Evolutionary conservation across 305 asterid genomes (phyloP).

Genomic region (Vinca major): DNA sequence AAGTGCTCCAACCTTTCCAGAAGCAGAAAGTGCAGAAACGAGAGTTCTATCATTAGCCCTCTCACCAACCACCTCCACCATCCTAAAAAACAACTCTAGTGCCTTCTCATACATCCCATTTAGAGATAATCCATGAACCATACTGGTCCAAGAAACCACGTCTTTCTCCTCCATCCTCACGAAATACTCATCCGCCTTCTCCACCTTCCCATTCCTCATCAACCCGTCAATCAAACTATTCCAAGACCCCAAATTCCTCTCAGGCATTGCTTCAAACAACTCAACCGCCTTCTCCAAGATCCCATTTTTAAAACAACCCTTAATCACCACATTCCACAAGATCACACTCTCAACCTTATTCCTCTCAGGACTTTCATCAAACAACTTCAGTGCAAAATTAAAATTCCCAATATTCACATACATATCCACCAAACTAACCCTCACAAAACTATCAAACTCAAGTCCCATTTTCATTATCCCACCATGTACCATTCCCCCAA

Average conservation of each 20-base stretch:
- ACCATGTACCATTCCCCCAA: conserved; percentile 22
- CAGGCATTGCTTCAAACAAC: conserved; percentile 36
- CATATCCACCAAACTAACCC: conserved; percentile 37
- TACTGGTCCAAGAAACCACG: conserved; percentile 44
- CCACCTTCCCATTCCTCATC: conserved; percentile 30
- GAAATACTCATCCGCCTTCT: conserved; percentile 27
- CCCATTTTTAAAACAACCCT: conserved; percentile 36
- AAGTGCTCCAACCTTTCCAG: conserved; percentile 33
- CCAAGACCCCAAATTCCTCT: conserved; percentile 34
- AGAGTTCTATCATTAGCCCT: conserved; percentile 32
- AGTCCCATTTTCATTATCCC: conserved; percentile 25
- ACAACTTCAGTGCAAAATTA: conserved; percentile 25
- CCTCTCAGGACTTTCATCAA: conserved; percentile 35
- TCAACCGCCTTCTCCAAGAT: conserved; percentile 27
- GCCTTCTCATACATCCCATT: conserved; percentile 36
- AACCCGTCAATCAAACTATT: conserved; percentile 34
- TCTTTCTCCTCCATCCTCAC: conserved; percentile 28
- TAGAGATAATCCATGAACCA: conserved; percentile 28
- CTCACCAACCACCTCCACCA: conserved; percentile 26
- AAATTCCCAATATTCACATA: conserved; percentile 26
- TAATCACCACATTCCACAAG: conserved; percentile 34
- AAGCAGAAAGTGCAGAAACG: conserved; percentile 33
- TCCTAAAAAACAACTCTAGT: conserved; percentile 26
- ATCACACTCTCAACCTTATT: conserved; percentile 29
- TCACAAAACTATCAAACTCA: conserved; percentile 33